phyloP scores from a whole-genome alignment of 306 rosid species.

The Medicago arabica region DNA sequence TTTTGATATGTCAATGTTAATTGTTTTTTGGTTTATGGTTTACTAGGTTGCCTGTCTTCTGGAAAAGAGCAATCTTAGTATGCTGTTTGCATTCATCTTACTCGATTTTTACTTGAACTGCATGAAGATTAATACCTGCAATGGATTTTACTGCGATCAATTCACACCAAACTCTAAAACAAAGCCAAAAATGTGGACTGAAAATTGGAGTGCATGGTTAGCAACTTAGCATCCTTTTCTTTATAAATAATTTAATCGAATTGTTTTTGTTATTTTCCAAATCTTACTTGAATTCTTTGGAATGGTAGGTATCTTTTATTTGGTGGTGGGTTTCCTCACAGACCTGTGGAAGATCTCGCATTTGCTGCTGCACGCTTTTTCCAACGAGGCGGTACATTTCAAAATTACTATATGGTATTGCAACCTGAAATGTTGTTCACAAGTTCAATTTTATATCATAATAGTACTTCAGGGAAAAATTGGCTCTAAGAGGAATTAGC shows the following conservation, averaged over 20 bases:
- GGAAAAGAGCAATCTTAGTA: neutral
- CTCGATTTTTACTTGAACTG: conserved; percentile 29
- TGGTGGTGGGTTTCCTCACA: conserved; percentile 80
- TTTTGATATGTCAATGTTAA: conserved; percentile 2
- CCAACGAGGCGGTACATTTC: conserved; percentile 96
- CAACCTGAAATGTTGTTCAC: conserved; percentile 21
- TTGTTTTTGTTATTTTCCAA: too few relatives aligned
- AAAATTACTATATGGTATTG: conserved; percentile 93
- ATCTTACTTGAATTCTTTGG: conserved; percentile 5
- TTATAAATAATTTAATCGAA: conserved; percentile 11
- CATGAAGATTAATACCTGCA: conserved; percentile 91
- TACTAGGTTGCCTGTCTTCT: conserved; percentile 18
- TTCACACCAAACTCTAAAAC: conserved; percentile 81
- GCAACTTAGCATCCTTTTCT: conserved; percentile 44
- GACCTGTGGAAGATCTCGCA: conserved; percentile 94
- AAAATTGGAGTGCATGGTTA: conserved; percentile 96
- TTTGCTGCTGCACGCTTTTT: conserved; percentile 91
- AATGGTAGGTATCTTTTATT: conserved; percentile 77
- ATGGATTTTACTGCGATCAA: conserved; percentile 95
- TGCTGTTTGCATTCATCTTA: conserved; percentile 29
- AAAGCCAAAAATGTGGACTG: conserved; percentile 98
- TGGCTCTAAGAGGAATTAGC: neutral
- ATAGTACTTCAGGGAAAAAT: neutral
- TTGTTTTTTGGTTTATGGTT: conserved; percentile 15
- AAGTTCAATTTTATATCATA: conserved; percentile 17